Evolutionary conservation across 208 protist species (phyloP), one percentile per base, ranked within the genome.

Genomic region (Leishmania martiniquensis): DNA sequence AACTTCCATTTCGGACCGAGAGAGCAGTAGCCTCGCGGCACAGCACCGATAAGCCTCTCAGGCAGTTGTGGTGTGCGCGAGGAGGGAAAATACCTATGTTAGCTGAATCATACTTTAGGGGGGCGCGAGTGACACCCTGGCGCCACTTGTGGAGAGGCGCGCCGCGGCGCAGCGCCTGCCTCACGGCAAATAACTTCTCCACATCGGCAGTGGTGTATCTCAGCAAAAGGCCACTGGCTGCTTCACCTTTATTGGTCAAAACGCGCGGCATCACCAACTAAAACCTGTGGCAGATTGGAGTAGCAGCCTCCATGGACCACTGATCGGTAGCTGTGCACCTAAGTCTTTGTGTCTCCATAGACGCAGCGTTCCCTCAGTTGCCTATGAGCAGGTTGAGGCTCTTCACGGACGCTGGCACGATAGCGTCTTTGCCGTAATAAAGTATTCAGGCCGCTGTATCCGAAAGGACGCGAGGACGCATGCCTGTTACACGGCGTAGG

Each of bases 11-110:
- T n/a, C n/a, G 76, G 45, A n/a, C 77, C 52, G 25, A 74, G 76
- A 4, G 80, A 77, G n/a, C 77, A 80, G 62, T 83, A 77, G 17
- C 79, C 76, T 37, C 80, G 76, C 80, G 74, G 85, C 12, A 81
- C 72, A 32, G 45, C 66, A 10, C 81, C 65, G 10, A 81, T 55
- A 32, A 78, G 77, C 37, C 83, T 77, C 37, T 77, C 75, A 9
- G 83, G 34, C 15, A 76, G 77, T 25, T n/a, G n/a, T n/a, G n/a
- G n/a, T n/a, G n/a, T n/a, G n/a, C n/a, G n/a, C n/a, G n/a, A n/a
- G n/a, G n/a, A n/a, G n/a, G n/a, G n/a, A n/a, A n/a, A n/a, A n/a
- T n/a, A n/a, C n/a, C n/a, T n/a, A n/a, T n/a, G n/a, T n/a, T n/a
- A n/a, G n/a, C n/a, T n/a, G n/a, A n/a, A n/a, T n/a, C n/a, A n/a